Percentiles rank a stretch among this genome's conserved stretches.
These are phyloP conservation scores for Musa troglodytarum DNA, from an alignment of 176 grass and related monocot species.

Conservation along the genomic window DNA sequence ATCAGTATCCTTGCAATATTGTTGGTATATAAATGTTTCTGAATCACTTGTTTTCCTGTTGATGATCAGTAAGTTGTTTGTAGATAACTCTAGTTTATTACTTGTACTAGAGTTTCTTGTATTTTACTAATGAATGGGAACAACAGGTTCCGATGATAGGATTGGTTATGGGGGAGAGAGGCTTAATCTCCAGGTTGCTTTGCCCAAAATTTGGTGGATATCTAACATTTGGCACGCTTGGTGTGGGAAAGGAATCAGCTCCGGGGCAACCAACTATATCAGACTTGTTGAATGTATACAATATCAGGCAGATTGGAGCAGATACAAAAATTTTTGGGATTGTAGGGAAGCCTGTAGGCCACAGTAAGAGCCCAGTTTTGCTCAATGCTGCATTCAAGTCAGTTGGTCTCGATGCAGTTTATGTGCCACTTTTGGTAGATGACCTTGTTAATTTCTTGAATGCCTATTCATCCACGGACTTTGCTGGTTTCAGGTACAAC, in stretches of 20 bases:
- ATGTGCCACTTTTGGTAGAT: slow-evolving; percentile 93
- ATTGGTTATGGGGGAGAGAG: slow-evolving; percentile 91
- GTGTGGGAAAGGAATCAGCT: slow-evolving; percentile 63
- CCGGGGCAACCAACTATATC: slow-evolving; percentile 55
- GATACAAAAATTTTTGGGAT: slow-evolving; percentile 88
- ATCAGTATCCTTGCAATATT: background rate
- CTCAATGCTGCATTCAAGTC: slow-evolving; percentile 82
- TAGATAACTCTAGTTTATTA: slow-evolving; percentile 12
- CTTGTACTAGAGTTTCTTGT: slow-evolving; percentile 30
- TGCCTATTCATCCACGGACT: slow-evolving; percentile 84
- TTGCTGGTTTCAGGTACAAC: slow-evolving; percentile 87
- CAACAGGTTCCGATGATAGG: slow-evolving; percentile 87
- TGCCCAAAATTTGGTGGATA: slow-evolving; percentile 92
- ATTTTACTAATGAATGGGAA: slow-evolving; percentile 72
- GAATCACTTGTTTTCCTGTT: background rate
- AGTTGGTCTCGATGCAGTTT: slow-evolving; percentile 79
- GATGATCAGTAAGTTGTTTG: background rate
- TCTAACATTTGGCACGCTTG: slow-evolving; percentile 79
- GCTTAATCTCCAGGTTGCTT: slow-evolving; percentile 75
- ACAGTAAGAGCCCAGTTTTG: slow-evolving; percentile 93
- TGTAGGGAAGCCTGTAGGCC: slow-evolving; percentile 79
- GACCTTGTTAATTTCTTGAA: slow-evolving; percentile 69
- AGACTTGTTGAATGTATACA: slow-evolving; percentile 79
- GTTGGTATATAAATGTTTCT: background rate
- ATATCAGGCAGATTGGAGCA: slow-evolving; percentile 51